Evolutionary conservation across 495 filamentous ascomycete species (phyloP), one percentile per base, ranked within the genome.

Genomic region (Rostrohypoxylon terebratum): DNA sequence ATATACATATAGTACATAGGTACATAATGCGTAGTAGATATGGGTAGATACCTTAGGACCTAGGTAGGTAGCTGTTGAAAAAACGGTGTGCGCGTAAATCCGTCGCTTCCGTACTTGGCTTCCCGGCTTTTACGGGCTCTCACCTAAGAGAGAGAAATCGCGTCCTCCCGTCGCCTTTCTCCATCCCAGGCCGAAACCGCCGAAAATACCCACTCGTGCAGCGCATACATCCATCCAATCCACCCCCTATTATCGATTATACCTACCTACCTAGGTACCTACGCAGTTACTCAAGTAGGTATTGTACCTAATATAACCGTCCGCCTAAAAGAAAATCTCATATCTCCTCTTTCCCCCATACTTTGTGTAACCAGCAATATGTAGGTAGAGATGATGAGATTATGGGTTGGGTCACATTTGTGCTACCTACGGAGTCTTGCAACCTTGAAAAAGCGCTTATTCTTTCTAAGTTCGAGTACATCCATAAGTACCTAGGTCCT

Each of bases 71-170:
- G 2, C 34, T 38, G 34, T 1, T 38, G 11, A 13, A 38, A 14
- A 50, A 8, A 23, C 3, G 8, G 51, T 34, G 10, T 14, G 25
- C 14, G 23, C 25, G 21, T 20, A 59, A 59, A 58, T 48, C 54
- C 54, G 54, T 36, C 23, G 6, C 25, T 42, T 59, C 20, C 44
- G 48, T 5, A 59, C 18, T 68, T 16, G 7, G 51, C 11, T 45
- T 63, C 25, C 58, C 58, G 63, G 63, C 60, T 55, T 25, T 55
- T 45, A 53, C 47, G 54, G 54, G 55, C 57, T 66, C 63, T 68
- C 69, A 72, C 69, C 69, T 72, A 72, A 71, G 68, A 51, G n/a
- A 42, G 8, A 2, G 11, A 13, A 38, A 50, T 25, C 20, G 48
- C 54, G 21, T n/a, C 6, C 28, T 20, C 14, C 25, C 31, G 28